Conservation (phyloP, 148 eudicot species). For the Fagopyrum homotropicum region DNA sequence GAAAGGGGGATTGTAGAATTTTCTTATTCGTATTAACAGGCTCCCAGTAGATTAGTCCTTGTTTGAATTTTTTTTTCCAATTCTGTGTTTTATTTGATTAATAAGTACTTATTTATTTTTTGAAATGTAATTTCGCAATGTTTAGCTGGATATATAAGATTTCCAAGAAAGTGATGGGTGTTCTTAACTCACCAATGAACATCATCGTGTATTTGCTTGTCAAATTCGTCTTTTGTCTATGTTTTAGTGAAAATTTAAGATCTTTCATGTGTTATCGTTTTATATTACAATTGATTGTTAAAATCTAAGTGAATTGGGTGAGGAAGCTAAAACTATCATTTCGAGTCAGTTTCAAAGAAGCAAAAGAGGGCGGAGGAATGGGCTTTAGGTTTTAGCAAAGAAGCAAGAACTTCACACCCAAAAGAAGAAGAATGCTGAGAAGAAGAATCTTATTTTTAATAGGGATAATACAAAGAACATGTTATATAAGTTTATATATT, state of each 20-base stretch:
- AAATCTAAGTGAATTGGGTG: conserved; percentile 37
- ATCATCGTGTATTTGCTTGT: not conserved
- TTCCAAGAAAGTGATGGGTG: not conserved
- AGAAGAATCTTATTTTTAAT: conserved; percentile 55
- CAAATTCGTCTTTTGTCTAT: not conserved
- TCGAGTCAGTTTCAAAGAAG: conserved; percentile 82
- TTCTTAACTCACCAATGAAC: not conserved
- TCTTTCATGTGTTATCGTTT: not conserved
- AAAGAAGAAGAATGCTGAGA: conserved; percentile 55
- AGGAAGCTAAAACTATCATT: conserved; percentile 31
- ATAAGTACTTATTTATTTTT: too few species aligned
- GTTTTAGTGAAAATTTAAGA: not conserved
- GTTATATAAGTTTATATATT: conserved; percentile 4
- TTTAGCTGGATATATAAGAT: not conserved
- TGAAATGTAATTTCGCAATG: not conserved
- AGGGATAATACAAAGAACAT: conserved; percentile 62
- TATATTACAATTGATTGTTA: not conserved
- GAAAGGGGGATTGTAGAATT: not conserved
- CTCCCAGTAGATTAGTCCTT: not conserved
- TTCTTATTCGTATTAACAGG: not conserved
- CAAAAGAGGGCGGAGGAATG: conserved; percentile 74
- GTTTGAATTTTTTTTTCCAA: not conserved
- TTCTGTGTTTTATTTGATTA: too few species aligned
- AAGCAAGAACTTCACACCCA: conserved; percentile 33
- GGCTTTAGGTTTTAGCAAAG: conserved; percentile 39